phyloP scores from a whole-genome alignment of 2,329 filamentous ascomycete species.

The Aspergillus eucalypticola region DNA sequence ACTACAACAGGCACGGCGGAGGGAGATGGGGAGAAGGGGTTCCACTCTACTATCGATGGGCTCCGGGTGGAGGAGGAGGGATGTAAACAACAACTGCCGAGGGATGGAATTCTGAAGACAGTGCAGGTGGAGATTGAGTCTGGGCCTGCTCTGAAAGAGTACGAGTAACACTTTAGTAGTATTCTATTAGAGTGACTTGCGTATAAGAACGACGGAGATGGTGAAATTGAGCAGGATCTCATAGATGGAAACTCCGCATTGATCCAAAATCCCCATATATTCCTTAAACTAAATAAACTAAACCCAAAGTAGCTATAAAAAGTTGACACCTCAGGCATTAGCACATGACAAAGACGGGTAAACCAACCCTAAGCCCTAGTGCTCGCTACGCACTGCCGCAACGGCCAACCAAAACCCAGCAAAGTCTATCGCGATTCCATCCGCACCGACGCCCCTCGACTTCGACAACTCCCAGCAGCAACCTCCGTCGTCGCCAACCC shows the following conservation, averaged over 20 bases:
- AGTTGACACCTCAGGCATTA: slow-evolving; percentile 10
- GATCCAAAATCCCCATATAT: background rate
- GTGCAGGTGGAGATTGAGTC: slow-evolving; percentile 27
- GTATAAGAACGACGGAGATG: background rate
- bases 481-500: slow-evolving; percentile 36
- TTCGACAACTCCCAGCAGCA: slow-evolving; percentile 30
- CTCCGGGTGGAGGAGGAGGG: background rate
- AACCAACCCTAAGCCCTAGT: slow-evolving; percentile 41
- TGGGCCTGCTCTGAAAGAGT: slow-evolving; percentile 6
- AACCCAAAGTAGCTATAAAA: too few species aligned
- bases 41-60: background rate
- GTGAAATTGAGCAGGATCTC: background rate
- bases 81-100: background rate
- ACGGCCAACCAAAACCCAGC: slow-evolving; percentile 36
- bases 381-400: slow-evolving; percentile 38
- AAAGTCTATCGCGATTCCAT: slow-evolving; percentile 26
- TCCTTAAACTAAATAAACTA: background rate
- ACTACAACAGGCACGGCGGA: slow-evolving; percentile 16
- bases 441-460: slow-evolving; percentile 28
- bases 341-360: slow-evolving; percentile 7
- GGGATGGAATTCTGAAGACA: slow-evolving; percentile 22
- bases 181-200: background rate
- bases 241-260: background rate
- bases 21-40: background rate
- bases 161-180: background rate